These are phyloP conservation scores for Tulasnella calospora DNA, from an alignment of 768 basidiomycete genomes.

Conservation along the genomic window DNA sequence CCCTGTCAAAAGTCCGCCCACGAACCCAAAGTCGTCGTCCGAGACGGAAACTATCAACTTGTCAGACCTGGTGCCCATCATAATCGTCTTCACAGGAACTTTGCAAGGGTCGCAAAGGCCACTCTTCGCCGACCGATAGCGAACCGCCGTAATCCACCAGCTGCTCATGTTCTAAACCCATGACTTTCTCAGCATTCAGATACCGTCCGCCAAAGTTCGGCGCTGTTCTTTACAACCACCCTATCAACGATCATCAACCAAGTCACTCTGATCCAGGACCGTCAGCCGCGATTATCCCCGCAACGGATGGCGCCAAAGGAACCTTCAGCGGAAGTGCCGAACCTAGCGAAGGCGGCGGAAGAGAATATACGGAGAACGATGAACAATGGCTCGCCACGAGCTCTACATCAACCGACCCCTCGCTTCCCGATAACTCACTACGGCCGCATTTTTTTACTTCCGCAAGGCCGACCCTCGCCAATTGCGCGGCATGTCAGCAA, in stretches of 20 bases:
- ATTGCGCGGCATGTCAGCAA: no score
- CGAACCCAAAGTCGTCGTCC: no score
- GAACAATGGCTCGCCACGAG: no score
- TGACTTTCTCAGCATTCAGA: conserved; percentile 5
- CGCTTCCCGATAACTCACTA: no score
- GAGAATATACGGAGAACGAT: no score
- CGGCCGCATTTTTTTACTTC: no score
- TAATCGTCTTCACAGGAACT: not conserved
- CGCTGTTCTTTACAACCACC: not conserved
- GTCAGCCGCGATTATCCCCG: not conserved
- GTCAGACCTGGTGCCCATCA: not conserved
- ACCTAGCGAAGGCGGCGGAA: no score
- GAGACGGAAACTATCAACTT: not conserved
- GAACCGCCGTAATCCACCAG: not conserved
- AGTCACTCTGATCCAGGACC: not conserved
- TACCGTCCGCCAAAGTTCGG: conserved; percentile 1
- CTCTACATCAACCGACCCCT: no score
- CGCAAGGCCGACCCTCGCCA: no score
- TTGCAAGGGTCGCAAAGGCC: not conserved
- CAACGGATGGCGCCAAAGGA: not conserved
- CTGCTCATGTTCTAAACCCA: not conserved
- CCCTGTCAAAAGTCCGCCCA: not conserved
- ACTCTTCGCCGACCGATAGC: not conserved
- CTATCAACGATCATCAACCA: not conserved
- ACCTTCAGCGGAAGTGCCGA: not conserved